Percentiles rank a stretch among this genome's conserved stretches.
These are phyloP conservation scores for Ailanthus altissimus DNA, from an alignment of 345 rosid species.

Conservation along the genomic window DNA sequence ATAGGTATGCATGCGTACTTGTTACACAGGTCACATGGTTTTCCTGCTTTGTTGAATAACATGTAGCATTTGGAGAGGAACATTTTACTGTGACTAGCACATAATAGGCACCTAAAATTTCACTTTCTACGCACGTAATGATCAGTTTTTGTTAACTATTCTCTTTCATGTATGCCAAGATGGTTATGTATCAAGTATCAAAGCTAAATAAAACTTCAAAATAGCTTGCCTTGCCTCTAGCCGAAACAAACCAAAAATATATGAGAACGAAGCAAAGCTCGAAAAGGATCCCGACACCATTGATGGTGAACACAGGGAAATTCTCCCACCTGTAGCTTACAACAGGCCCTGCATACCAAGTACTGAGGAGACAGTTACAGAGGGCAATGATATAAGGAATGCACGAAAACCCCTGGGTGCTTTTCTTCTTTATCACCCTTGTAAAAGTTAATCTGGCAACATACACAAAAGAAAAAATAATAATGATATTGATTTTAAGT, in stretches of 20 bases:
- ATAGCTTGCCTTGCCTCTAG: slow-evolving; percentile 58
- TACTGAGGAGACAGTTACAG: slow-evolving; percentile 67
- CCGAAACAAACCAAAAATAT: slow-evolving; percentile 53
- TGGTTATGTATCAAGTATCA: background rate
- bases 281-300: slow-evolving; percentile 70
- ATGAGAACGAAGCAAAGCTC: slow-evolving; percentile 65
- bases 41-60: background rate
- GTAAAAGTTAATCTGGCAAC: slow-evolving; percentile 66
- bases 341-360: slow-evolving; percentile 84
- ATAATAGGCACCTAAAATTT: background rate
- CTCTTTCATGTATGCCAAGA: background rate
- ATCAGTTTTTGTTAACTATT: background rate
- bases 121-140: background rate
- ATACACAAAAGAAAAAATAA: slow-evolving; percentile 7
- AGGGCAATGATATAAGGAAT: slow-evolving; percentile 70
- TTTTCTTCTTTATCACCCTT: slow-evolving; percentile 68
- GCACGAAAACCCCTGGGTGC: slow-evolving; percentile 77
- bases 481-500: background rate
- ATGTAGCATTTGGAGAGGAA: background rate
- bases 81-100: background rate
- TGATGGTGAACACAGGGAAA: slow-evolving; percentile 67
- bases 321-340: slow-evolving; percentile 87
- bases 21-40: background rate
- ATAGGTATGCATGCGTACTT: slow-evolving; percentile 2
- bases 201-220: background rate